Evolutionary conservation across 2,329 filamentous ascomycete genomes (phyloP), one percentile per base, ranked within the genome.

Genomic region (Pseudogymnoascus sp.): DNA sequence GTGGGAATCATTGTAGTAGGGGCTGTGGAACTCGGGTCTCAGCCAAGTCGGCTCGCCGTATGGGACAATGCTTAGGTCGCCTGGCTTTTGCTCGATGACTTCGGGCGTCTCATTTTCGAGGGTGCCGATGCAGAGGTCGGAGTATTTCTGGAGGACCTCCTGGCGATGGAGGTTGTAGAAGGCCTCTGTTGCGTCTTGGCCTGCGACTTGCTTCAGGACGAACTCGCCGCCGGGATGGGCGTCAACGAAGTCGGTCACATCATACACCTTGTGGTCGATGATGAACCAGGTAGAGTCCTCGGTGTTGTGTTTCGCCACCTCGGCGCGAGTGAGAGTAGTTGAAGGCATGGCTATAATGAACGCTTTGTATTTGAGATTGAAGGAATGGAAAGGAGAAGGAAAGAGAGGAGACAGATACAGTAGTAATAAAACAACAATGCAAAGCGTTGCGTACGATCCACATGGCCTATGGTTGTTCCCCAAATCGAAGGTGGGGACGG

Each of bases 101-200:
- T 91, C 84, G 18, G 90, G 81, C 70, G 81, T 86, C 78, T 96
- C 90, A 74, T 85, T 88, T 66, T 85, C 78, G 70, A 96, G 74
- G 12, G 84, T 89, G 70, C 91, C 91, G 68, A 96, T 82, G 74
- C 84, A 87, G 16, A 96, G 81, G 68, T 83, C 79, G 54, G 81
- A 76, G 79, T 95, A 95, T 73, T 92, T 92, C 63, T 86, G 78
- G 9, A 96, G 81, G n/a, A 95, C 89, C 75, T 96, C 91, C 68
- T 96, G 90, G 25, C 91, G 81, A 77, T 96, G 92, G 60, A 96
- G 85, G 78, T 95, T 95, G 83, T 95, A 96, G 75, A 95, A 96
- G 61, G 87, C 88, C 36, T 81, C 77, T 1, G 91, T 96, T 58
- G 90, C 90, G 71, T 96, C 91, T 66, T 85, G 82, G 64, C 91